Evolutionary conservation across 2,329 filamentous ascomycete species (phyloP).

Genomic region (Cordyceps pruinosa): DNA sequence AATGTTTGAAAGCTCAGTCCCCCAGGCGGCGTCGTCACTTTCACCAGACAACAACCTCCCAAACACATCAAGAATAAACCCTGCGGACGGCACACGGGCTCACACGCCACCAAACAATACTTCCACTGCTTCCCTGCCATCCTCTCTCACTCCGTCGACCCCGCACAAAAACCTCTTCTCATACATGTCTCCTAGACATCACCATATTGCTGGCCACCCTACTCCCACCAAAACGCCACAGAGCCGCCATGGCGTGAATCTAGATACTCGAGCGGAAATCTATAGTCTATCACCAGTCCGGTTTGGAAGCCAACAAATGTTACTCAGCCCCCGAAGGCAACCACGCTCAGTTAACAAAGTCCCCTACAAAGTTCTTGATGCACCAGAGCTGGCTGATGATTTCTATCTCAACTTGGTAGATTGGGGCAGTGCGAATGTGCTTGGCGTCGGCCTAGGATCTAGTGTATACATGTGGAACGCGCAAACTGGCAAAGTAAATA

Average conservation of each 20-base stretch:
- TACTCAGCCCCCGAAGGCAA: conserved; percentile 82
- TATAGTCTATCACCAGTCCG: conserved; percentile 94
- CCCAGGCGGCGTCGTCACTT: conserved; percentile 62
- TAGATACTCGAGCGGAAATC: conserved; percentile 85
- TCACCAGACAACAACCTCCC: conserved; percentile 51
- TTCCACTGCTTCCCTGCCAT: conserved; percentile 56
- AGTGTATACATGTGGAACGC: conserved; percentile 99
- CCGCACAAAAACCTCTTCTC: conserved; percentile 97
- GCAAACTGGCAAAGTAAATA: conserved; percentile 81
- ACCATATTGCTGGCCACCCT: conserved; percentile 69
- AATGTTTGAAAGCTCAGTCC: conserved; percentile 84
- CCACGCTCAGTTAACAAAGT: conserved; percentile 91
- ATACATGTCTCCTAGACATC: conserved; percentile 71
- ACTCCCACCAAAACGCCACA: conserved; percentile 87
- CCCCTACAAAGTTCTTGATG: conserved; percentile 95
- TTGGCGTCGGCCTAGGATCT: conserved; percentile 85
- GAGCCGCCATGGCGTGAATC: conserved; percentile 77
- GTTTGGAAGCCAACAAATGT: conserved; percentile 85
- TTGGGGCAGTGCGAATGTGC: conserved; percentile 91
- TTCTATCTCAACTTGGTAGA: conserved; percentile 97
- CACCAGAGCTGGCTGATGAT: conserved; percentile 90
- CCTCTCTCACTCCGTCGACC: conserved; percentile 81
- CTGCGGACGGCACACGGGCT: conserved; percentile 62
- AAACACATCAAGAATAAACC: conserved; percentile 44
- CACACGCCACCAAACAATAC: conserved; percentile 71